phyloP scores from a whole-genome alignment of 192 early-diverging fungal species.

The Entomortierella chlamydospora region DNA sequence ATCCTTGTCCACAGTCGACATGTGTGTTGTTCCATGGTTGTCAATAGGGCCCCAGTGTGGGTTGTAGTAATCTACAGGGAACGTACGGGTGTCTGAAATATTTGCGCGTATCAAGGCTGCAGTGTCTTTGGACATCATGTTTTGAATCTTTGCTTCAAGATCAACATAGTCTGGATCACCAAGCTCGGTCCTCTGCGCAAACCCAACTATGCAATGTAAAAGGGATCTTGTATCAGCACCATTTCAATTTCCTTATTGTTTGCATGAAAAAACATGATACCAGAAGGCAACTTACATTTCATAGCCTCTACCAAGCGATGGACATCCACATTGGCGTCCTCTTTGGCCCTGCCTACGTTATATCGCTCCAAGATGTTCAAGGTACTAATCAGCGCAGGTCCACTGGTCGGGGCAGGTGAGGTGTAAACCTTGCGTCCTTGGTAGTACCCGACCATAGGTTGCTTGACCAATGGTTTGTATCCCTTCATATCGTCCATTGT shows the following conservation, averaged over 20 bases:
- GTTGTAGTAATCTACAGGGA: constrained; percentile 79
- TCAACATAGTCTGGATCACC: constrained; percentile 86
- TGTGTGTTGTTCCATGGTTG: constrained; percentile 92
- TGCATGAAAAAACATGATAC: not conserved
- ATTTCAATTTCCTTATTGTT: not conserved
- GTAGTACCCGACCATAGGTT: constrained; percentile 75
- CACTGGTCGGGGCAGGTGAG: constrained; percentile 80
- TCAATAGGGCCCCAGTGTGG: constrained; percentile 80
- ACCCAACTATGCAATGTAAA: constrained; percentile 63
- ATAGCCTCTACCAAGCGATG: constrained; percentile 90
- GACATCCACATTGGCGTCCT: constrained; percentile 67
- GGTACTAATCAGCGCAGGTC: constrained; percentile 82
- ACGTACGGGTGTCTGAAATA: constrained; percentile 80
- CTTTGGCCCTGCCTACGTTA: constrained; percentile 68
- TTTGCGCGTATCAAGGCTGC: constrained; percentile 75
- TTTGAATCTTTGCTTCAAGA: constrained; percentile 62
- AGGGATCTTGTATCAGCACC: not conserved
- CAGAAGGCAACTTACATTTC: constrained; percentile 65
- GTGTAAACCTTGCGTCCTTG: constrained; percentile 73
- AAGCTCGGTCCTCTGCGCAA: constrained; percentile 83
- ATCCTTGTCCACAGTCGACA: constrained; percentile 82
- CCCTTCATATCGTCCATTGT: constrained; percentile 76
- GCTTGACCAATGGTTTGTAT: constrained; percentile 71
- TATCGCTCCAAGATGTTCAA: constrained; percentile 91
- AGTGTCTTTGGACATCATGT: constrained; percentile 78